A percentile compares a stretch with the other conserved stretches of the same genome.
These are phyloP conservation scores for Acanthamoeba pearcei DNA, from an alignment of 208 protist species.

Conservation along the genomic window DNA sequence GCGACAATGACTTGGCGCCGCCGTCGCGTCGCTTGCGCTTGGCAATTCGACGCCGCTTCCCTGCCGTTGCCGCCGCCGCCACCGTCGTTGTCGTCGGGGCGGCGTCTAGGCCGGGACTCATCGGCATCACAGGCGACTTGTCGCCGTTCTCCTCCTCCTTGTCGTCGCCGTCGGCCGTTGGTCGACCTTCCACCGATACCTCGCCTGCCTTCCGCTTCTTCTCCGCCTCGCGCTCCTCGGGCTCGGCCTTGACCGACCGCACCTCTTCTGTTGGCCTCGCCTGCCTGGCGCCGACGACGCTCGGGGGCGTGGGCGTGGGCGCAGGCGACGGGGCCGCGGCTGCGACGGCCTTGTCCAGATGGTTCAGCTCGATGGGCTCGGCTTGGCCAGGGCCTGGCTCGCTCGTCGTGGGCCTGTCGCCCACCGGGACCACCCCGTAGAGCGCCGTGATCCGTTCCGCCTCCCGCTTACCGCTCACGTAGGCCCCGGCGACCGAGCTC, in stretches of 20 bases:
- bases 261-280: not conserved
- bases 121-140: not conserved
- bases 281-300: not conserved
- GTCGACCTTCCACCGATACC: not conserved
- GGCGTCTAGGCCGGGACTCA: no score
- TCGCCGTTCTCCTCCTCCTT: not conserved
- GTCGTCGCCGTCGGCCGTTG: not conserved
- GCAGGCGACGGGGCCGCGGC: not conserved
- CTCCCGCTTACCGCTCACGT: constrained; percentile 22
- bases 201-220: not conserved
- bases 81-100: no score
- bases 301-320: not conserved
- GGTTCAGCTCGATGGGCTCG: not conserved
- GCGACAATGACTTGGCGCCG: not conserved
- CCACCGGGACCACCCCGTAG: not conserved
- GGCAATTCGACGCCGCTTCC: constrained; percentile 1
- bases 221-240: not conserved
- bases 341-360: not conserved
- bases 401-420: constrained; percentile 16
- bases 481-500: constrained; percentile 3
- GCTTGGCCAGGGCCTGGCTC: not conserved
- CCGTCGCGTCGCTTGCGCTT: constrained; percentile 12
- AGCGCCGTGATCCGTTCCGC: not conserved
- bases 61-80: not conserved
- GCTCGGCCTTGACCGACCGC: not conserved